Evolutionary conservation across 352 stramenopile species (phyloP).

Genomic region (Phytophthora cactorum): DNA sequence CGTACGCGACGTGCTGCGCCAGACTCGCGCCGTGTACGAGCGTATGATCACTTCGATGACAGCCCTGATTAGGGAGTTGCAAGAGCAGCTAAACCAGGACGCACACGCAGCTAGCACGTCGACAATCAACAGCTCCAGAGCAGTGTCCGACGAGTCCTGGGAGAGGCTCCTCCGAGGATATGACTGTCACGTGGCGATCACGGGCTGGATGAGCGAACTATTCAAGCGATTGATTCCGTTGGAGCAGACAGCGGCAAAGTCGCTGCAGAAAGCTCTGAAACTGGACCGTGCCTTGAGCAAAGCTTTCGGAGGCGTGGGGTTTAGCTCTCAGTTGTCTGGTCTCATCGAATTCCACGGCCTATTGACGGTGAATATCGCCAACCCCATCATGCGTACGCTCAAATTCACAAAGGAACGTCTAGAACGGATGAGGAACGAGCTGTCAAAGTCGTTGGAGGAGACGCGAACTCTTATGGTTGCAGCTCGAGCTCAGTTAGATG

Average conservation of each 20-base stretch:
- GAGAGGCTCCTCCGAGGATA: constrained; percentile 15
- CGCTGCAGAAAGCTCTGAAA: constrained; percentile 35
- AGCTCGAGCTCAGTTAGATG: constrained; percentile 19
- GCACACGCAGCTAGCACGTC: neutral
- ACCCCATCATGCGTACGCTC: constrained; percentile 62
- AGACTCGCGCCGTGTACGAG: constrained; percentile 32
- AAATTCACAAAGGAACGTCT: constrained; percentile 59
- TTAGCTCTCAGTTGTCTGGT: constrained; percentile 29
- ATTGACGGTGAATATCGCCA: constrained; percentile 46
- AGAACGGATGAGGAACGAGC: constrained; percentile 49
- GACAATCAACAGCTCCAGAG: neutral
- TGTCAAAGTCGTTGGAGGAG: constrained; percentile 44
- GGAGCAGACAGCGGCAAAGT: constrained; percentile 45
- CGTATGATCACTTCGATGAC: constrained; percentile 20
- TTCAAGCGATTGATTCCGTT: constrained; percentile 46
- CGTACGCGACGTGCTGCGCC: constrained; percentile 22
- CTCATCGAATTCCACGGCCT: constrained; percentile 45
- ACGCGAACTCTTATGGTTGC: constrained; percentile 27
- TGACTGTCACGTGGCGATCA: constrained; percentile 35
- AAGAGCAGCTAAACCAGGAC: constrained; percentile 17
- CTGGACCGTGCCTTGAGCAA: constrained; percentile 10
- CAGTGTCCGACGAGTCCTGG: constrained; percentile 13
- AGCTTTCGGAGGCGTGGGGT: constrained; percentile 6
- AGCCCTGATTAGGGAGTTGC: constrained; percentile 21
- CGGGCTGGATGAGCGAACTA: constrained; percentile 50